These are phyloP conservation scores for Lenwebbia sp. DNA, from an alignment of 345 rosid genomes.

Conservation along the genomic window DNA sequence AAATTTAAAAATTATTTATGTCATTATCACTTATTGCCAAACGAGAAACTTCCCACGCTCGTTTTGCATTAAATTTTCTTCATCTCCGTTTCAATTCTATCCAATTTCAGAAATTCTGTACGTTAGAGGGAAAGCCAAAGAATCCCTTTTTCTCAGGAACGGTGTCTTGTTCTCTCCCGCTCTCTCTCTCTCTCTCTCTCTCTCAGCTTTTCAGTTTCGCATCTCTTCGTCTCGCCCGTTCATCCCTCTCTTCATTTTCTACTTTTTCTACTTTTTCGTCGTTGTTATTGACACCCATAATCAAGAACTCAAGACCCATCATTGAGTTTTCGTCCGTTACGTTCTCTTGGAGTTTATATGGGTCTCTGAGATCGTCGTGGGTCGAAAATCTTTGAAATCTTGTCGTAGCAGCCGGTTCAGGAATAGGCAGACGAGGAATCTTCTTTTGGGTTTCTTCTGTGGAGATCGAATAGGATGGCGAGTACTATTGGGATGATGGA, in stretches of 20 bases:
- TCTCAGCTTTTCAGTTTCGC: neutral
- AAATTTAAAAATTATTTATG: no score
- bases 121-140: neutral
- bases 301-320: conserved; percentile 1
- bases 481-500: conserved; percentile 95
- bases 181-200: neutral
- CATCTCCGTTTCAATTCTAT: no score
- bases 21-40: no score
- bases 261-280: neutral
- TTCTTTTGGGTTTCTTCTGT: neutral
- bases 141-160: neutral
- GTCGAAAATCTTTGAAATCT: neutral
- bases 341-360: neutral
- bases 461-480: conserved; percentile 37
- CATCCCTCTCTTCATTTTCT: neutral
- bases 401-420: neutral
- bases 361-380: neutral
- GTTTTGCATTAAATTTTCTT: no score
- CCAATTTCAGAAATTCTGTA: neutral
- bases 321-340: neutral
- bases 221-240: neutral
- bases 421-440: neutral
- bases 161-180: neutral
- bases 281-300: neutral
- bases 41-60: no score